Conservation (phyloP, 345 rosid species). For the Raphanus sativus region DNA sequence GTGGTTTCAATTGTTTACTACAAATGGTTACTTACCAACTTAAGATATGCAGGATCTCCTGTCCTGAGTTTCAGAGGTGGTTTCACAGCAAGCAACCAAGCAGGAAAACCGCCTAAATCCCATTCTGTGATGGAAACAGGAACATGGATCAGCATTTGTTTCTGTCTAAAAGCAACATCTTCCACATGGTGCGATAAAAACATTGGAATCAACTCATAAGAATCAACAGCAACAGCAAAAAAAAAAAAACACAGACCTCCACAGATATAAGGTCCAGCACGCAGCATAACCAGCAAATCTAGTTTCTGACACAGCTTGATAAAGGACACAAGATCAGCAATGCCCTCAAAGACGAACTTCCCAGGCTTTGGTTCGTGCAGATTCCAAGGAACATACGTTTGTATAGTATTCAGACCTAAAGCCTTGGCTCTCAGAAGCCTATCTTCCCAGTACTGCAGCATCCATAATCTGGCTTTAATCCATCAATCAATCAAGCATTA, state of each 20-base stretch:
- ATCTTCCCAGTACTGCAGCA: constrained; percentile 89
- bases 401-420: constrained; percentile 83
- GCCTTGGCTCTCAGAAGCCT: constrained; percentile 83
- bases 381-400: constrained; percentile 94
- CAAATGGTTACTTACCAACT: constrained; percentile 49
- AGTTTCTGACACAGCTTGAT: constrained; percentile 78
- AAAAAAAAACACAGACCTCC: constrained; percentile 53
- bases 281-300: constrained; percentile 86
- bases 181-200: not conserved
- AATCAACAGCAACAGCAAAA: not conserved
- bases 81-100: constrained; percentile 75
- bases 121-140: constrained; percentile 53
- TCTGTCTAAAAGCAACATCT: not conserved
- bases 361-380: constrained; percentile 90
- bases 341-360: constrained; percentile 66
- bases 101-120: constrained; percentile 96
- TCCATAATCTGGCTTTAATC: constrained; percentile 17
- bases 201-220: not conserved
- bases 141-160: constrained; percentile 13
- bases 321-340: constrained; percentile 70
- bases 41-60: constrained; percentile 71
- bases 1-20: not conserved
- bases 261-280: constrained; percentile 90
- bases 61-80: constrained; percentile 73
- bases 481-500: not conserved